Evolutionary conservation across 495 filamentous ascomycete genomes (phyloP).

Genomic region (Ramalina intermedia): DNA sequence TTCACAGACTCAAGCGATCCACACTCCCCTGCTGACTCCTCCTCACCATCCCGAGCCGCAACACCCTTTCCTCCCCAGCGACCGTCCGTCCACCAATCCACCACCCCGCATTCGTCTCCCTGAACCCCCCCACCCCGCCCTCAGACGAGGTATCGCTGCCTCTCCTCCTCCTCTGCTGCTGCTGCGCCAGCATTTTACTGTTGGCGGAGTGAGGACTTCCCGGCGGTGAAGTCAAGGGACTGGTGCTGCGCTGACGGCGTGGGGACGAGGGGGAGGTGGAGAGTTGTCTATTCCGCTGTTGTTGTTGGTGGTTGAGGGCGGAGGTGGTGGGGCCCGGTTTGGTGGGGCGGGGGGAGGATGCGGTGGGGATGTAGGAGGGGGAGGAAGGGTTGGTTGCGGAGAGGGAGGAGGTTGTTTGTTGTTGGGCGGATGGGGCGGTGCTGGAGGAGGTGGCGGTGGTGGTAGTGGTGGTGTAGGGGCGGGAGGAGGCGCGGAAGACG

Average conservation of each 20-base stretch:
- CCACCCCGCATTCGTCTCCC: constrained; percentile 36
- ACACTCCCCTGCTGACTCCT: constrained; percentile 33
- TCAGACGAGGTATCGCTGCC: constrained; percentile 70
- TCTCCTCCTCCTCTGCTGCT: constrained; percentile 38
- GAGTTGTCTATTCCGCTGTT: not conserved
- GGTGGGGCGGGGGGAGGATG: constrained; percentile 10
- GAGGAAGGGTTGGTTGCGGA: constrained; percentile 9
- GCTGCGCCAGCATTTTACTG: constrained; percentile 14
- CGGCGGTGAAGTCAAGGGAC: constrained; percentile 31
- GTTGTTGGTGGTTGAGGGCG: constrained; percentile 23
- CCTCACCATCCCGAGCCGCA: constrained; percentile 53
- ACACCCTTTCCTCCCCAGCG: constrained; percentile 77
- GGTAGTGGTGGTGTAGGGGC: constrained; percentile 14
- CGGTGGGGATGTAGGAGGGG: constrained; percentile 11
- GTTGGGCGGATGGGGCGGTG: constrained; percentile 9
- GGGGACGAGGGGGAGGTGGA: constrained; percentile 5
- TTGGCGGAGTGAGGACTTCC: constrained; percentile 22
- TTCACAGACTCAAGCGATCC: constrained; percentile 42
- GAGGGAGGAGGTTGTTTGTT: constrained; percentile 14
- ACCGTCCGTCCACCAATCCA: constrained; percentile 81
- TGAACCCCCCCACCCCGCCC: constrained; percentile 49
- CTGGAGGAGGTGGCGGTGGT: constrained; percentile 14
- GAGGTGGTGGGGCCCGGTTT: constrained; percentile 22
- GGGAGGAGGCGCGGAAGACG: constrained; percentile 51
- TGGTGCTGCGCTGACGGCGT: constrained; percentile 20